Conservation (phyloP, 306 rosid species). For the Quercus alba region DNA sequence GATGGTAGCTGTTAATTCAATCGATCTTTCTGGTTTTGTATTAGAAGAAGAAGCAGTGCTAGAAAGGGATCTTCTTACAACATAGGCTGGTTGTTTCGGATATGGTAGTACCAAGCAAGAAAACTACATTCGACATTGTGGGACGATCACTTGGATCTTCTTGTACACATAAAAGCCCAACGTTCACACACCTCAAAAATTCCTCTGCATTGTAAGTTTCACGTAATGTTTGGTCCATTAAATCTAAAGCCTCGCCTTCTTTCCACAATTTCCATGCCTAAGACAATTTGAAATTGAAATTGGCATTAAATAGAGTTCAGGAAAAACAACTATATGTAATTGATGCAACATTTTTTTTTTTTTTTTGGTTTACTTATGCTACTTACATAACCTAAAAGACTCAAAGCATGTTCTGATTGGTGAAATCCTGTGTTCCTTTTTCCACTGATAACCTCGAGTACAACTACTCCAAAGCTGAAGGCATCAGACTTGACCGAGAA, state of each 20-base stretch:
- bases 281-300: background rate
- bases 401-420: conserved; percentile 29
- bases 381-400: conserved; percentile 52
- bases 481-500: conserved; percentile 54
- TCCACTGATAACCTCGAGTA: conserved; percentile 52
- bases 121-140: conserved; percentile 34
- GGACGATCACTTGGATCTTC: conserved; percentile 56
- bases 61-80: conserved; percentile 5
- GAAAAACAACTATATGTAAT: background rate
- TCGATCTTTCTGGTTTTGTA: conserved; percentile 21
- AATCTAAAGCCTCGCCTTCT: conserved; percentile 33
- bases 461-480: conserved; percentile 58
- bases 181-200: conserved; percentile 31
- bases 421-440: conserved; percentile 46
- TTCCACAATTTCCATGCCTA: conserved; percentile 55
- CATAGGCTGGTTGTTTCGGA: conserved; percentile 45
- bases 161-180: conserved; percentile 47
- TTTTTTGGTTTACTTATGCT: no score
- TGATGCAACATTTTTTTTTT: no score
- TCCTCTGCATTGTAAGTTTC: conserved; percentile 27
- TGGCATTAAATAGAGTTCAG: background rate
- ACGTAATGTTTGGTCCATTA: conserved; percentile 30
- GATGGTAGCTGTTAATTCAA: conserved; percentile 15
- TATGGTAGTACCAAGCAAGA: conserved; percentile 40
- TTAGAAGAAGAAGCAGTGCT: conserved; percentile 40